Percentiles rank a stretch among this genome's conserved stretches.
Conservation (phyloP, 176 grass and related monocot genomes). For the Avena atlantica region DNA sequence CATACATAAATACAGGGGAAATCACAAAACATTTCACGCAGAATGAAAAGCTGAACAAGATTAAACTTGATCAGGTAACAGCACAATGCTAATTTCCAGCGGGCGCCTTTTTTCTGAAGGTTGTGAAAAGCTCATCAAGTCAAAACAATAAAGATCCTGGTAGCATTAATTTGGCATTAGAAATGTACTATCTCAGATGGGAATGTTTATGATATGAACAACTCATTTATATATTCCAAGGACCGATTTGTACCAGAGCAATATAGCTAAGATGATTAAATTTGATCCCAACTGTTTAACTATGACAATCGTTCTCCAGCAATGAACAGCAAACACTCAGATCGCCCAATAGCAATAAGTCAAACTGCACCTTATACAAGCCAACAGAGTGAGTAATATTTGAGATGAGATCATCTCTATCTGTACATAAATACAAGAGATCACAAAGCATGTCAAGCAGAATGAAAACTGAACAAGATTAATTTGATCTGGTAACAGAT, state of each 20-base stretch:
- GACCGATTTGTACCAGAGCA: neutral
- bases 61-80: neutral
- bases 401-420: neutral
- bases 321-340: neutral
- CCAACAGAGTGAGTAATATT: neutral
- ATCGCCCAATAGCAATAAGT: neutral
- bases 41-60: neutral
- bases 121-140: neutral
- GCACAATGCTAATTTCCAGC: neutral
- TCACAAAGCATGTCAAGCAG: neutral
- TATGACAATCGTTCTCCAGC: neutral
- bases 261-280: neutral
- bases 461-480: neutral
- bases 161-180: neutral
- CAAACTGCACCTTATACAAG: neutral
- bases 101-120: neutral
- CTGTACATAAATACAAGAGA: slow-evolving; percentile 5
- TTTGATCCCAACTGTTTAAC: neutral
- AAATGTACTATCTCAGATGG: neutral
- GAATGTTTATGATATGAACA: neutral
- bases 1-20: slow-evolving; percentile 11
- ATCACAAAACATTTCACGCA: neutral
- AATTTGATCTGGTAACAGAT: neutral
- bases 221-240: neutral
- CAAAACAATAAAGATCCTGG: neutral